Percentiles rank a stretch among this genome's conserved stretches.
Evolutionary conservation across 192 early-diverging fungal species (phyloP).

Genomic region (Haplosporangium gracile): DNA sequence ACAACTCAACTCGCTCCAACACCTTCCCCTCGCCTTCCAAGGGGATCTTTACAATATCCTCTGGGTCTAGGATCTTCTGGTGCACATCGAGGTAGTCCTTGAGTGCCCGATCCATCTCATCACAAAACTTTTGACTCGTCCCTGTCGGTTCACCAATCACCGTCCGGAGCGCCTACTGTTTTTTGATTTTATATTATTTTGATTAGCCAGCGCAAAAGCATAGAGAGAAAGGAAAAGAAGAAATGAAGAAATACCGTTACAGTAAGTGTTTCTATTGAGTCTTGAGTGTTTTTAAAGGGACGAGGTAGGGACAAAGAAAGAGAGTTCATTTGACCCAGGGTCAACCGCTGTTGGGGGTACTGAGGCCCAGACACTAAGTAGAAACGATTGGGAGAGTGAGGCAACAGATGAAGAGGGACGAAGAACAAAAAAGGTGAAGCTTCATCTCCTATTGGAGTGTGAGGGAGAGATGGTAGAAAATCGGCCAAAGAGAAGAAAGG

Average conservation of each 20-base stretch:
- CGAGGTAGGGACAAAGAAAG: no score
- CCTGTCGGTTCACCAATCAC: slow-evolving; percentile 95
- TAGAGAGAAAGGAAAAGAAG: neutral
- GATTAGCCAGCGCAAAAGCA: no score
- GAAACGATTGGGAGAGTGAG: neutral
- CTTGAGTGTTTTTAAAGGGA: no score
- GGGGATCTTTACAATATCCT: slow-evolving; percentile 80
- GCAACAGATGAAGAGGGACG: neutral
- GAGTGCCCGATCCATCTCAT: slow-evolving; percentile 85
- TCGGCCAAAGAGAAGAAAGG: neutral
- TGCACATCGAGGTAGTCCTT: slow-evolving; percentile 67
- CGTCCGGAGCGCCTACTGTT: slow-evolving; percentile 65
- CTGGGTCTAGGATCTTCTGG: slow-evolving; percentile 60
- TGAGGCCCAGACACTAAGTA: neutral
- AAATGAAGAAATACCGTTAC: neutral
- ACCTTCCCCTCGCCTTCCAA: slow-evolving; percentile 94
- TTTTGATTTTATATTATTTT: no score
- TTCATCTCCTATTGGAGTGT: neutral
- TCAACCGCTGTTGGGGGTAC: neutral
- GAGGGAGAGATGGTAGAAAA: neutral
- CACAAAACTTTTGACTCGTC: slow-evolving; percentile 88
- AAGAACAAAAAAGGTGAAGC: neutral
- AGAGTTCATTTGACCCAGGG: neutral
- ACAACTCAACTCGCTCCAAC: slow-evolving; percentile 81
- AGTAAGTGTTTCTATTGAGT: no score